phyloP scores from a whole-genome alignment of 192 early-diverging fungal species.

The Phlyctochytrium bullatum region DNA sequence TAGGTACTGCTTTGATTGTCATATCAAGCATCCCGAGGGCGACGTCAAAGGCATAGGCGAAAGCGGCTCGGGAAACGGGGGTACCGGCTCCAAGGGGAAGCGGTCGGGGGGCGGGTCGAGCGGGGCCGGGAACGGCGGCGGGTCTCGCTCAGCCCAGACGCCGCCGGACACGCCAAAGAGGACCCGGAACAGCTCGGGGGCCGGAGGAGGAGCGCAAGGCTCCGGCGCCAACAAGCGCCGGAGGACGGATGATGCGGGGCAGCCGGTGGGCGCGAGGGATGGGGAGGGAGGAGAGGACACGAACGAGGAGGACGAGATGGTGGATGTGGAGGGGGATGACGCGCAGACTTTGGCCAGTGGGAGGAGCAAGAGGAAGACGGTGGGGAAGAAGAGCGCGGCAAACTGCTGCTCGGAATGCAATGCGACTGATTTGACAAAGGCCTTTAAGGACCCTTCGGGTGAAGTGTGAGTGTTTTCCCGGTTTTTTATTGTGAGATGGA shows the following conservation, averaged over 20 bases:
- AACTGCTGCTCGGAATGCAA: neutral
- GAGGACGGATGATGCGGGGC: neutral
- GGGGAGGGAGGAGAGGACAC: too few species aligned
- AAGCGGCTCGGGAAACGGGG: neutral
- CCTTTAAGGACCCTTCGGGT: neutral
- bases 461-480: neutral
- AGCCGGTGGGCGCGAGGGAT: neutral
- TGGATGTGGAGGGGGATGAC: neutral
- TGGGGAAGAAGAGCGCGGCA: neutral
- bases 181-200: neutral
- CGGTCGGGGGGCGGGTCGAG: neutral
- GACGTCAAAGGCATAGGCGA: neutral
- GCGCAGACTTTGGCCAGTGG: neutral
- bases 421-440: neutral
- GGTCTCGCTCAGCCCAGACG: neutral
- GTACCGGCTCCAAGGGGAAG: neutral
- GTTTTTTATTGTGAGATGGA: neutral
- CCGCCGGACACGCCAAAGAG: neutral
- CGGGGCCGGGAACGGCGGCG: neutral
- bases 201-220: too few species aligned
- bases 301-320: neutral
- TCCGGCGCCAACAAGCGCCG: neutral
- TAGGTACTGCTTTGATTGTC: constrained; percentile 4
- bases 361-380: neutral
- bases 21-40: neutral